Base-by-base conservation (phyloP, 768 basidiomycete species). In the Mycena galopus region DNA sequence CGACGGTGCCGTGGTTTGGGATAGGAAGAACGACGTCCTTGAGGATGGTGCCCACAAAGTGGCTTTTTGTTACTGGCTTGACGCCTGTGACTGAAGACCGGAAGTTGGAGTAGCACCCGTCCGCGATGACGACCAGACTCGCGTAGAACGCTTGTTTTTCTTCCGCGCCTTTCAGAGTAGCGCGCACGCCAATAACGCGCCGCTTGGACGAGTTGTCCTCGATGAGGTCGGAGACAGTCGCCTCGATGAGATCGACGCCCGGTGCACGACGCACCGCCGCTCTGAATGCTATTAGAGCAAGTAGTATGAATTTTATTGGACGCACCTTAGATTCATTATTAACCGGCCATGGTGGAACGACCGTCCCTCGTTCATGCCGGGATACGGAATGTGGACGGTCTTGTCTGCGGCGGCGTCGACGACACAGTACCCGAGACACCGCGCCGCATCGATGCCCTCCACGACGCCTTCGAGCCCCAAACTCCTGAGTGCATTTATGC, bases 71-170 rank as follows among this genome's bases (percentile, higher is more conserved):
- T 5, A 83, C 79, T 1, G 92, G 85, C 77, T 90, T 91, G 56
- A 79, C 79, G 14, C 83, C 82, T 21, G 85, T 79, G 64, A 92
- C 90, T 2, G 84, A 71, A 14, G 82, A 86, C 60, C 97, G 88
- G 86, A 99, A 97, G 78, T 97, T 98, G 5, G 95, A 97, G 83
- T 95, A 95, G 81, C 96, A 98, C 0, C 97, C 97, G 79, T 99
- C 97, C 5, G 97, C 96, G 69, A 98, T 84, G 79, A 99, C 84
- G 55, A 96, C 94, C 61, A 99, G 81, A 74, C 93, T 91, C 0
- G 94, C 96, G 69, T 85, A 87, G 77, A 92, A 91, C 0, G 86
- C 78, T 71, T 91, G 86, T 76, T 89, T 88, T 72, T 85, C 85
- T 27, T 72, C 74, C 17, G 81, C 80, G 21, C 69, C 71, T 27